Conservation (phyloP, 2,329 filamentous ascomycete species). For the Decorospora gaudefroyi region DNA sequence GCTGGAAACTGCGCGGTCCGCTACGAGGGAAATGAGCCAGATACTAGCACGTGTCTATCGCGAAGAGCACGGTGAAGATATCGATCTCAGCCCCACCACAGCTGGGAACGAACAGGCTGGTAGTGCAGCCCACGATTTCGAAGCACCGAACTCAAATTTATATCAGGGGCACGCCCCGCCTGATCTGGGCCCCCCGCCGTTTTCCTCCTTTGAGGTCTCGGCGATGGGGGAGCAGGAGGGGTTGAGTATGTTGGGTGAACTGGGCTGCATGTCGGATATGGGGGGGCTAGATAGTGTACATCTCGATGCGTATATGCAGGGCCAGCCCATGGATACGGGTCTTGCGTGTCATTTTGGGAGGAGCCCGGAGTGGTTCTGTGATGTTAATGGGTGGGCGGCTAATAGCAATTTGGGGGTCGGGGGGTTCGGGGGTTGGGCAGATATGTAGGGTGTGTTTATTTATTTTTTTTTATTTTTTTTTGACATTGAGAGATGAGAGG, state of each 20-base stretch:
- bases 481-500: constrained; percentile 43
- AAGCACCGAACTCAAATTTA: not conserved
- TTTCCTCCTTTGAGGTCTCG: not conserved
- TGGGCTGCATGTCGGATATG: constrained; percentile 2
- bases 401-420: not conserved
- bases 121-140: constrained; percentile 16
- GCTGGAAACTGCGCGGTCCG: constrained; percentile 24
- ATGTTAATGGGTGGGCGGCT: constrained; percentile 10
- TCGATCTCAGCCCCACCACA: constrained; percentile 19
- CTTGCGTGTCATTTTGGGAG: constrained; percentile 9
- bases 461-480: not conserved
- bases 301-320: constrained; percentile 11
- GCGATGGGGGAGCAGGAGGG: not conserved
- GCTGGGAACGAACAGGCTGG: constrained; percentile 16
- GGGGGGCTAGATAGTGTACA: constrained; percentile 6
- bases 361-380: constrained; percentile 16
- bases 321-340: not conserved
- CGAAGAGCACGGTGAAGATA: constrained; percentile 28
- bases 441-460: not conserved
- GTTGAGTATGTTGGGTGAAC: constrained; percentile 5
- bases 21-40: constrained; percentile 14
- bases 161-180: no score
- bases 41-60: constrained; percentile 26
- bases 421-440: not conserved
- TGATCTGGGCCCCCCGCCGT: constrained; percentile 3